Conservation (phyloP, 495 filamentous ascomycete species). For the Penicillium coffeae region DNA sequence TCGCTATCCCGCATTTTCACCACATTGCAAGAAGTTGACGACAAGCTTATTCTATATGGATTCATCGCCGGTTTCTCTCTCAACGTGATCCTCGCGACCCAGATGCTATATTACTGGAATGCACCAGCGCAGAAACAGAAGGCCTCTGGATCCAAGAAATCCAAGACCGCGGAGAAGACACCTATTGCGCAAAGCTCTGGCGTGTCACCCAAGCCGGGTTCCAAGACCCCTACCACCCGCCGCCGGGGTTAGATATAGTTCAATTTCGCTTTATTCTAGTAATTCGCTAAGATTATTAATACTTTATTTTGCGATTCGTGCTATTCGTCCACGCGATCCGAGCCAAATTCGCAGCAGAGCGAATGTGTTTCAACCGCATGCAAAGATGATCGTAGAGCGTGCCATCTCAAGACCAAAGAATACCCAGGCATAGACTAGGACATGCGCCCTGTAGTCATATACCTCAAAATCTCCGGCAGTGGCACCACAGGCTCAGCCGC, state of each 20-base stretch:
- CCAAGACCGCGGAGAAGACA: slow-evolving; percentile 31
- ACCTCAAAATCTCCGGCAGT: slow-evolving; percentile 51
- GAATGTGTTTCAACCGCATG: too few relatives aligned
- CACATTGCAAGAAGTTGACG: slow-evolving; percentile 91
- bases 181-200: slow-evolving; percentile 36
- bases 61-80: slow-evolving; percentile 85
- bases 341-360: background rate
- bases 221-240: slow-evolving; percentile 46
- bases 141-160: slow-evolving; percentile 41
- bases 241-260: slow-evolving; percentile 39
- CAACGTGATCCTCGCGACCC: slow-evolving; percentile 78
- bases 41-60: slow-evolving; percentile 89
- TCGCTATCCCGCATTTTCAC: slow-evolving; percentile 94
- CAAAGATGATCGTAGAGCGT: background rate
- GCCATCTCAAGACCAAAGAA: background rate
- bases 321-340: slow-evolving; percentile 1
- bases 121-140: slow-evolving; percentile 43
- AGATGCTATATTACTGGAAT: slow-evolving; percentile 99
- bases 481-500: slow-evolving; percentile 35
- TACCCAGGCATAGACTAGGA: slow-evolving; percentile 16
- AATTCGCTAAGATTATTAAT: slow-evolving; percentile 10
- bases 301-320: slow-evolving; percentile 15
- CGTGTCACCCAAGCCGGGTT: slow-evolving; percentile 25
- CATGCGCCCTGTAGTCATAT: slow-evolving; percentile 51
- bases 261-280: background rate